Evolutionary conservation across 2,329 filamentous ascomycete species (phyloP), one percentile per base, ranked within the genome.

Genomic region (Biscogniauxia sp.): DNA sequence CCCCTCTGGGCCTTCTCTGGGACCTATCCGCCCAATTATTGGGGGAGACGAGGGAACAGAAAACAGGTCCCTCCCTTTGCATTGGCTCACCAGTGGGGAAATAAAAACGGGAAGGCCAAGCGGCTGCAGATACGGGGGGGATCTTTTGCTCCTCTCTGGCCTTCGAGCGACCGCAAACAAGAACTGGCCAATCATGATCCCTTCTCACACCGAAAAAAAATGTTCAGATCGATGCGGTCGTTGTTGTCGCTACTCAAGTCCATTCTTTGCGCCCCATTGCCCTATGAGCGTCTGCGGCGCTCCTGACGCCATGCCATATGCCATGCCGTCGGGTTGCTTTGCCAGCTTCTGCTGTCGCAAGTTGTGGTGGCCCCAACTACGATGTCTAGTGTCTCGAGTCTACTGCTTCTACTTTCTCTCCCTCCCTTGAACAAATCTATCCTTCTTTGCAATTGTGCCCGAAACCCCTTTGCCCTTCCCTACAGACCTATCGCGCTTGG

Each of bases 161-260:
- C 37, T 15, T 45, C 37, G 37, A 45, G 37, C 37, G 6, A 28
- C 45, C 50, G 41, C 53, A 61, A 54, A 53, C 26, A 51, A 28
- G 20, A 53, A 62, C 58, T 45, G 49, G 52, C 65, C 65, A 67
- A 67, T 58, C 59, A 64, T 53, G 65, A 58, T 52, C 61, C 53
- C 61, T 62, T 56, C 57, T 66, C 63, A 57, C 65, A 72, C 70
- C 70, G 70, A 70, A 64, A 70, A 69, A 61, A 58, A 59, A 41
- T 63, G 57, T 54, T 23, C 25, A 54, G 23, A 55, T 45, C 23
- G 28, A 32, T 32, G 20, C 50, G 41, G 37, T 56, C 51, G 57
- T 49, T 56, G 54, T 45, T 51, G 56, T 61, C 45, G 25, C 53
- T 41, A 53, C 28, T 54, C 50, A 5, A 32, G 20, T 53, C 26